A percentile compares a stretch with the other conserved stretches of the same genome.
phyloP scores from a whole-genome alignment of 2,329 filamentous ascomycete genomes.

The Epichloe brachyelytri region DNA sequence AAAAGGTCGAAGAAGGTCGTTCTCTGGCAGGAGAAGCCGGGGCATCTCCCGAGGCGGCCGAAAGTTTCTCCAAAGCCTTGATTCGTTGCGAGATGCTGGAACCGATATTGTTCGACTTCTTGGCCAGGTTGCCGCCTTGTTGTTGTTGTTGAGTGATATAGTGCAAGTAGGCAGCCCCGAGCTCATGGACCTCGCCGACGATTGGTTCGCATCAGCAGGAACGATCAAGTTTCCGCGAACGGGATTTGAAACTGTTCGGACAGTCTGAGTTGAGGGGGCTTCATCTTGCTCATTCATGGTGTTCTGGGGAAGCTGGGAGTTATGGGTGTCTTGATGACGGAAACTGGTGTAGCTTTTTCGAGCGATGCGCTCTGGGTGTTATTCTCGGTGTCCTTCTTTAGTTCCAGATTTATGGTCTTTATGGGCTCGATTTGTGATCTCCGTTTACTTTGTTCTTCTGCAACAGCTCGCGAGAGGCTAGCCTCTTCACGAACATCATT shows the following conservation, averaged over 20 bases:
- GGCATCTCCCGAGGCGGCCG: slow-evolving; percentile 25
- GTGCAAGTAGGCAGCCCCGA: slow-evolving; percentile 44
- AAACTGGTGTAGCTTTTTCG: slow-evolving; percentile 69
- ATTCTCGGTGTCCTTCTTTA: slow-evolving; percentile 61
- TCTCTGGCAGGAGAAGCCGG: slow-evolving; percentile 16
- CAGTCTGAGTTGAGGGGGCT: slow-evolving; percentile 14
- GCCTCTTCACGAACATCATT: slow-evolving; percentile 11
- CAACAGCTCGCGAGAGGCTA: slow-evolving; percentile 15
- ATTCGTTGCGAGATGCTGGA: slow-evolving; percentile 90
- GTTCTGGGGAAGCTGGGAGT: slow-evolving; percentile 43
- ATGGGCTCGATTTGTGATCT: slow-evolving; percentile 40
- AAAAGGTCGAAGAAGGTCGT: slow-evolving; percentile 41
- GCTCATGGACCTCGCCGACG: slow-evolving; percentile 39
- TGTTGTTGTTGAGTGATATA: slow-evolving; percentile 40
- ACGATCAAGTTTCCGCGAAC: slow-evolving; percentile 30
- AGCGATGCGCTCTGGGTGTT: slow-evolving; percentile 73
- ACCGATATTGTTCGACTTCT: slow-evolving; percentile 61
- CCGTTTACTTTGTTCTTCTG: slow-evolving; percentile 18
- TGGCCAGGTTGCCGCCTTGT: slow-evolving; percentile 34
- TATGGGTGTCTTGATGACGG: slow-evolving; percentile 72
- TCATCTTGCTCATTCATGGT: slow-evolving; percentile 6
- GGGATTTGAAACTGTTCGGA: slow-evolving; percentile 36
- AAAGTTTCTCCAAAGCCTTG: slow-evolving; percentile 77
- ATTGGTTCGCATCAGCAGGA: slow-evolving; percentile 33
- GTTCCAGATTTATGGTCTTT: slow-evolving; percentile 27